Evolutionary conservation across 2,329 filamentous ascomycete species (phyloP).

Genomic region (Ascochyta pisi): DNA sequence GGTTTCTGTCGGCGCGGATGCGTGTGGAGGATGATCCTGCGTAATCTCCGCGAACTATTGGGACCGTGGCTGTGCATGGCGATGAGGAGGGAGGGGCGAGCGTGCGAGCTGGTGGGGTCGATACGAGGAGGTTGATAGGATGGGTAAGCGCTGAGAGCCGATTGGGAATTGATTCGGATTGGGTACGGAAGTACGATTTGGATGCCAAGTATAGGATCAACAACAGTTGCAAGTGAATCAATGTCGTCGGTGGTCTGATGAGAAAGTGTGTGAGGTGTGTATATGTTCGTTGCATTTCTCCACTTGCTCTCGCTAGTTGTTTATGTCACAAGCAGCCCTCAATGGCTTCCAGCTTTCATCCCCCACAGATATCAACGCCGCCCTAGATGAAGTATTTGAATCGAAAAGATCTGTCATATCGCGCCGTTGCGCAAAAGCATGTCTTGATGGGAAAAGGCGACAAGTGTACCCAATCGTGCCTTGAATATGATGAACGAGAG

Average conservation of each 20-base stretch:
- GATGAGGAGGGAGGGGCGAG: not conserved
- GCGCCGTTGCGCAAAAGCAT: constrained; percentile 11
- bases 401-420: constrained; percentile 11
- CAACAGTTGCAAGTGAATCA: too few relatives aligned
- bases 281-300: constrained; percentile 18
- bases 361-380: constrained; percentile 14
- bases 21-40: not conserved
- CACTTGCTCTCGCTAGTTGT: not conserved
- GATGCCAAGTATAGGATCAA: too few relatives aligned
- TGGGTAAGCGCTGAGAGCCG: constrained; percentile 8
- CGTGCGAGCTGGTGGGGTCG: constrained; percentile 14
- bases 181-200: not conserved
- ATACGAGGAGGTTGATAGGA: not conserved
- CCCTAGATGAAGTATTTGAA: constrained; percentile 18
- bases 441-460: constrained; percentile 1
- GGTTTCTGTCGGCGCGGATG: not conserved
- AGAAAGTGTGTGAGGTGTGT: not conserved
- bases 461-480: constrained; percentile 15
- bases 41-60: constrained; percentile 15
- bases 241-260: not conserved
- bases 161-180: constrained; percentile 1
- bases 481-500: constrained; percentile 25
- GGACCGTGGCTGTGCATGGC: constrained; percentile 13
- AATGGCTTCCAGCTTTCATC: not conserved
- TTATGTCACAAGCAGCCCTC: not conserved